Base-by-base conservation (phyloP, 1,139 yeast genomes). In the Suhomyces maxii region DNA sequence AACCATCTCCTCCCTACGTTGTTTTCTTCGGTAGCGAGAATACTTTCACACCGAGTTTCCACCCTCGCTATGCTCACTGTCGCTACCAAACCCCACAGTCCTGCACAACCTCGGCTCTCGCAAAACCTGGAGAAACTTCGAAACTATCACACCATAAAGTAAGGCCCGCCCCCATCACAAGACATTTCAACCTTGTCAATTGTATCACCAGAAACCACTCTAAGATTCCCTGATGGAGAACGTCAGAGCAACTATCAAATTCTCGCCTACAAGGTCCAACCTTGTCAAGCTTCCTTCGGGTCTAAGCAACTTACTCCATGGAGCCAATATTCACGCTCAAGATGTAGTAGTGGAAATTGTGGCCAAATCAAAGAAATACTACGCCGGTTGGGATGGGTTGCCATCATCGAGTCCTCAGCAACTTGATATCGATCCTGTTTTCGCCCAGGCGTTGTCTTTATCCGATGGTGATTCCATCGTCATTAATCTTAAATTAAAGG, bases 371-470 rank as follows among this genome's bases (percentile, higher is more conserved):
- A 55, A 50, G 18, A 66, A 60, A 48, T 71, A 64, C 8, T 84
- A 79, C 55, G 76, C 82, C n/a, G 96, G 96, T 0, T 89, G 96
- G 96, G 79, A 89, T 30, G 96, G 96, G n/a, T 75, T 76, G 77
- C 69, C 76, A 32, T 69, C 67, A 26, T 55, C 63, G 4, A 61
- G 69, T 1, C 60, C 63, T 7, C 56, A 56, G 12, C 53, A 67
- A 7, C 52, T 75, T 11, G 77, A 71, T 35, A 60, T 76, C 8
- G 81, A 77, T 48, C 67, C 80, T 1, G 53, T 64, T 23, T 60
- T 67, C 53, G 73, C 73, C 3, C 72, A 65, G 57, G 77, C 51
- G 63, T 83, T 70, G 83, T 84, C 26, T 51, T 55, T 89, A 9
- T 49, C 54, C 6, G 83, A 83, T 34, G 67, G 65, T 10, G 69